phyloP scores from a whole-genome alignment of 805 yeast genomes.

The Starmerella khaoyaiensis region DNA sequence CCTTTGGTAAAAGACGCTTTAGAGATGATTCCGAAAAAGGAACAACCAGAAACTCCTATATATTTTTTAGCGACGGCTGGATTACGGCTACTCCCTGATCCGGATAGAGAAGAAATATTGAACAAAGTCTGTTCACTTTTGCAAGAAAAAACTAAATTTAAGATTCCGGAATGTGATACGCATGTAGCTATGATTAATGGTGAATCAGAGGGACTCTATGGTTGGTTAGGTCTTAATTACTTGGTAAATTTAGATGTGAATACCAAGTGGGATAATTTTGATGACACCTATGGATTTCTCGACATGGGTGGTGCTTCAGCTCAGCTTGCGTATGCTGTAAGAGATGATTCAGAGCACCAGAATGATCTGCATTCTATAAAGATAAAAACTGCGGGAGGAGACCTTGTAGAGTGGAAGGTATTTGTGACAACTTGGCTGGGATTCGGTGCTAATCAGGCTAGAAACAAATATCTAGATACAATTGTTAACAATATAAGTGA shows the following conservation, averaged over 20 bases:
- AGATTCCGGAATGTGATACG: constrained; percentile 43
- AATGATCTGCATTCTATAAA: constrained; percentile 51
- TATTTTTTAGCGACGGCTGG: constrained; percentile 96
- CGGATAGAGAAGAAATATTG: constrained; percentile 42
- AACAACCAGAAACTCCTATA: constrained; percentile 60
- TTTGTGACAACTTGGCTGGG: constrained; percentile 97
- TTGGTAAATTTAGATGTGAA: constrained; percentile 42
- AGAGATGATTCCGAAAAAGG: constrained; percentile 49
- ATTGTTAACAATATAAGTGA: constrained; percentile 24
- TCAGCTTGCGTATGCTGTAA: constrained; percentile 84
- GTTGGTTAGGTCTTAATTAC: constrained; percentile 89
- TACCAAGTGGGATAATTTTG: constrained; percentile 20
- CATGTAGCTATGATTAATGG: constrained; percentile 86
- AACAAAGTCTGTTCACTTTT: constrained; percentile 48
- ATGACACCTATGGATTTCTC: constrained; percentile 67
- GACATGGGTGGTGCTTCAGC: constrained; percentile 99
- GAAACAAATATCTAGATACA: constrained; percentile 48
- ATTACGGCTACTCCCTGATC: constrained; percentile 61
- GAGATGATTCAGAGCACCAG: constrained; percentile 39
- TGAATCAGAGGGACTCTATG: constrained; percentile 85
- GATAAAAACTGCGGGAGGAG: constrained; percentile 59
- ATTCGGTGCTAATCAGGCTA: constrained; percentile 92
- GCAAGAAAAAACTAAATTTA: constrained; percentile 42
- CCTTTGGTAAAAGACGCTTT: constrained; percentile 57
- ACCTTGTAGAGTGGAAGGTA: constrained; percentile 61